Conservation (phyloP, 2,329 filamentous ascomycete species). For the Diaporthe citrichinensis region DNA sequence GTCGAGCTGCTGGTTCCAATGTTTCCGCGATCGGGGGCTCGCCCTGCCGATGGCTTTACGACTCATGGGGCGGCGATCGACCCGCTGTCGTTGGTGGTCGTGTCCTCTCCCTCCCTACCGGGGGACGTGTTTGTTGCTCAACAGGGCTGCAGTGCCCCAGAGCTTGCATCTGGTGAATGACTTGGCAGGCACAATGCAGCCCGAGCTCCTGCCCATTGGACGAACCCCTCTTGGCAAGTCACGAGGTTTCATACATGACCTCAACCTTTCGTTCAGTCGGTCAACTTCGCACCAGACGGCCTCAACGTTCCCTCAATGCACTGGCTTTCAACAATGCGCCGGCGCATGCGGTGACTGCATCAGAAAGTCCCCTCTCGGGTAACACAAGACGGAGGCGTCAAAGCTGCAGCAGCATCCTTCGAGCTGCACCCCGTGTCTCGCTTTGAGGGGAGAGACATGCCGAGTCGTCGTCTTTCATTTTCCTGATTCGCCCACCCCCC, state of each 20-base stretch:
- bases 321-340: not conserved
- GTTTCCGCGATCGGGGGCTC: conserved; percentile 6
- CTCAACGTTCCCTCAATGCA: not conserved
- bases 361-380: not conserved
- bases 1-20: not conserved
- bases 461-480: not conserved
- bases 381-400: not conserved
- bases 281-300: not conserved
- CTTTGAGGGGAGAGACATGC: not conserved
- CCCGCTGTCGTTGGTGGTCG: conserved; percentile 14
- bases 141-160: conserved; percentile 23
- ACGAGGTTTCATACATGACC: conserved; percentile 27
- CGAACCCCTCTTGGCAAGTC: conserved; percentile 22
- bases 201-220: conserved; percentile 7
- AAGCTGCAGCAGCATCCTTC: conserved; percentile 22
- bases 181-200: conserved; percentile 23
- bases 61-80: conserved; percentile 25
- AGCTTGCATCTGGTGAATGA: conserved; percentile 24
- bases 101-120: not conserved
- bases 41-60: conserved; percentile 16
- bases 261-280: not conserved
- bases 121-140: conserved; percentile 9
- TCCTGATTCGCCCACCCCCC: conserved; percentile 1
- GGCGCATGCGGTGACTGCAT: not conserved
- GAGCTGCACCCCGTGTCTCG: conserved; percentile 22